These are phyloP conservation scores for Rosellinia necatrix DNA, from an alignment of 2,329 filamentous ascomycete genomes.

Conservation along the genomic window DNA sequence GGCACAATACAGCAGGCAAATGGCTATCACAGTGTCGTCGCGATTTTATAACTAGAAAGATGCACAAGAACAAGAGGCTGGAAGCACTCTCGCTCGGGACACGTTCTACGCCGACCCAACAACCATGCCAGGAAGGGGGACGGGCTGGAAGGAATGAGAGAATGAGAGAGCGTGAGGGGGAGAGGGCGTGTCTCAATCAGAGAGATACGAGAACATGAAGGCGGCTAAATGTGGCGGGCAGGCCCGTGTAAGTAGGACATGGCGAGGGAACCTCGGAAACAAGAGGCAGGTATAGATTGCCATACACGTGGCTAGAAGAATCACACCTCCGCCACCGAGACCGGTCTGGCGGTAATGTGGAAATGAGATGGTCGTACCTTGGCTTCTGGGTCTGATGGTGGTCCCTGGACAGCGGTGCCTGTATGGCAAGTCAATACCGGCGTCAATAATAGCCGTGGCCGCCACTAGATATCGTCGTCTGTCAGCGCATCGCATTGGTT, in stretches of 20 bases:
- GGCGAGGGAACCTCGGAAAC: not conserved
- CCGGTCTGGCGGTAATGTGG: slow-evolving; percentile 19
- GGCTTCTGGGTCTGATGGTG: slow-evolving; percentile 2
- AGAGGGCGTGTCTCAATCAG: slow-evolving; percentile 3
- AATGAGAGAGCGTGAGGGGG: not conserved
- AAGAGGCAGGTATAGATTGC: not conserved
- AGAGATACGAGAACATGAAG: slow-evolving; percentile 14
- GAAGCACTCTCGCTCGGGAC: too few species aligned
- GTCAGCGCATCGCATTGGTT: slow-evolving; percentile 9
- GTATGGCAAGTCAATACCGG: slow-evolving; percentile 2
- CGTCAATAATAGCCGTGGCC: not conserved
- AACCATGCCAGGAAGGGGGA: not conserved
- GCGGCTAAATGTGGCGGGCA: slow-evolving; percentile 14
- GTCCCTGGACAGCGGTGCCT: not conserved
- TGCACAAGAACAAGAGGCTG: too few species aligned
- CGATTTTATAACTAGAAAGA: not conserved
- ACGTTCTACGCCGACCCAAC: too few species aligned
- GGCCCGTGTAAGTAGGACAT: slow-evolving; percentile 8
- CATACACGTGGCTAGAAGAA: slow-evolving; percentile 25
- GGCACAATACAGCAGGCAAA: too few species aligned
- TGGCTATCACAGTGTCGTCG: not conserved
- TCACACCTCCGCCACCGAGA: slow-evolving; percentile 11
- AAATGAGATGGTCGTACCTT: slow-evolving; percentile 31
- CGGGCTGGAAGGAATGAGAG: too few species aligned
- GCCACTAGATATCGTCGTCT: not conserved